Conservation (phyloP, 768 basidiomycete genomes). For the Pholiota molesta region DNA sequence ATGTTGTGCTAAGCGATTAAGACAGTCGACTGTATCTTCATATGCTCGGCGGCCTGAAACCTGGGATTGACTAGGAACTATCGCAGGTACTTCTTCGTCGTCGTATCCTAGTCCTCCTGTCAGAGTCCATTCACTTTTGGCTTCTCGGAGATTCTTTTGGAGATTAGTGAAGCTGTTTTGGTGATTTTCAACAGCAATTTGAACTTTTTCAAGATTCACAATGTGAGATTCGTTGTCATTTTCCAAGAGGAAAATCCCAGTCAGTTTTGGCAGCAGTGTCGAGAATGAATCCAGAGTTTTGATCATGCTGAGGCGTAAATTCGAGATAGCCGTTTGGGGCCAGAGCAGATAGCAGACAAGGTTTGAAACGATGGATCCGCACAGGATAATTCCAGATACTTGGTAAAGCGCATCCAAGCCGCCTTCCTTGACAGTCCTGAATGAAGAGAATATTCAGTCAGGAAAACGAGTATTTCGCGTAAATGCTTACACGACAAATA, state of each 20-base stretch:
- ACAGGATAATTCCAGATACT: constrained; percentile 74
- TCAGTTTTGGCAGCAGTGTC: constrained; percentile 81
- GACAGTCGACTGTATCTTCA: constrained; percentile 82
- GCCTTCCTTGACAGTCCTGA: constrained; percentile 86
- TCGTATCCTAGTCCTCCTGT: constrained; percentile 31
- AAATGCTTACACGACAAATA: constrained; percentile 74
- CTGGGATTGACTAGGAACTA: constrained; percentile 15
- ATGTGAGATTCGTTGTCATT: constrained; percentile 54
- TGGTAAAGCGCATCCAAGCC: constrained; percentile 74
- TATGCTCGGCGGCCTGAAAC: constrained; percentile 60
- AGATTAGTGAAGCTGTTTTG: constrained; percentile 89
- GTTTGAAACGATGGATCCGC: constrained; percentile 81
- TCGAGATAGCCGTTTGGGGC: constrained; percentile 82
- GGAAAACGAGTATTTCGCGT: constrained; percentile 1
- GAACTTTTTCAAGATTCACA: constrained; percentile 63
- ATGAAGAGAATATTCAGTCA: not conserved
- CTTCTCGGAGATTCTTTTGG: constrained; percentile 85
- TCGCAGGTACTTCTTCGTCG: constrained; percentile 26
- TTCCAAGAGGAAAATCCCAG: constrained; percentile 84
- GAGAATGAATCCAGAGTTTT: constrained; percentile 87
- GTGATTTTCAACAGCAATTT: constrained; percentile 81
- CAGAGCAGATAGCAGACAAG: constrained; percentile 82
- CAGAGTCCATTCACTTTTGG: constrained; percentile 78
- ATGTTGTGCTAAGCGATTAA: constrained; percentile 93
- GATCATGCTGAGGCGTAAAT: constrained; percentile 83